Evolutionary conservation across 305 asterid species (phyloP).

Genomic region (Withania somnifera): DNA sequence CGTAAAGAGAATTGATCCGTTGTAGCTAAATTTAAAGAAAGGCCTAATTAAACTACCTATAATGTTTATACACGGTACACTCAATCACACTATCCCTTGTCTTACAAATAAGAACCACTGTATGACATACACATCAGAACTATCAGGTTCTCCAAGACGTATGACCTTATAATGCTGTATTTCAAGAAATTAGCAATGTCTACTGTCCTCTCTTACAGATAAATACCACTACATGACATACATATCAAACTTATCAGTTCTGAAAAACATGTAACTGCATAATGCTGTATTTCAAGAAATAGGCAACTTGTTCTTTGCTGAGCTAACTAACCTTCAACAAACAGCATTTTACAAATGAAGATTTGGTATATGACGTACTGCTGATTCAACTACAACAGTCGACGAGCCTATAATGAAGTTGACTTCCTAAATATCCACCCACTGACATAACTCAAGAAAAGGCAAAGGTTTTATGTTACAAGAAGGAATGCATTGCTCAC

Average conservation of each 20-base stretch:
- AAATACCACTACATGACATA: background rate
- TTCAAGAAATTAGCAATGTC: background rate
- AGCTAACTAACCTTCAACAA: background rate
- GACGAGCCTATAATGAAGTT: background rate
- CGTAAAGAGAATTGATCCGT: background rate
- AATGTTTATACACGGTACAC: background rate
- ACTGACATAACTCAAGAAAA: background rate
- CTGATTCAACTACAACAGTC: background rate
- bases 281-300: background rate
- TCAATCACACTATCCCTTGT: background rate
- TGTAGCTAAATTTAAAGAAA: background rate
- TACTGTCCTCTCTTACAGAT: background rate
- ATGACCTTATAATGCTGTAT: background rate
- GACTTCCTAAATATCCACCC: background rate
- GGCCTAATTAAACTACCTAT: background rate
- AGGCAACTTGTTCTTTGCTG: background rate
- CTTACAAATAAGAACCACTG: background rate
- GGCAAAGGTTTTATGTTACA: background rate
- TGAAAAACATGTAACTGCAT: background rate
- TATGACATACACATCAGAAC: background rate
- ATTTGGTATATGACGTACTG: background rate
- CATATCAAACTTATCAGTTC: background rate
- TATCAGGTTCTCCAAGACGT: background rate
- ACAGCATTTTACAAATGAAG: background rate
- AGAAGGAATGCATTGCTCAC: background rate